phyloP scores from a whole-genome alignment of 305 asterid species.

The Plantago coronopus region DNA sequence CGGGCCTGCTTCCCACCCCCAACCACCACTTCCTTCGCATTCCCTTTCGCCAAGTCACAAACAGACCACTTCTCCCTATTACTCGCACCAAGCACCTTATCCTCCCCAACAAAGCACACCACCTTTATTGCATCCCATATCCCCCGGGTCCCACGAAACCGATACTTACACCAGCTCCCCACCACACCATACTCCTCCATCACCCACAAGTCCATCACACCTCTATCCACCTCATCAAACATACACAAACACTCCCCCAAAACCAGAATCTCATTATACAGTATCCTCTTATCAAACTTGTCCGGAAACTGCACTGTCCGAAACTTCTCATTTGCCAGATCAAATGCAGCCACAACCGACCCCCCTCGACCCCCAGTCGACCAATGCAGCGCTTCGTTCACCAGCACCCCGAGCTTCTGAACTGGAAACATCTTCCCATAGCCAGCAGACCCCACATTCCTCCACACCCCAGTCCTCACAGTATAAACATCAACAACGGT shows the following conservation, averaged over 20 bases:
- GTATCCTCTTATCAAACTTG: neutral
- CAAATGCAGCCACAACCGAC: neutral
- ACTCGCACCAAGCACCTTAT: neutral
- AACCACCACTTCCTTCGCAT: neutral
- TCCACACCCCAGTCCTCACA: neutral
- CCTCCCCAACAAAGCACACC: slow-evolving; percentile 3
- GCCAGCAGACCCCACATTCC: neutral
- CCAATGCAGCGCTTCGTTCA: slow-evolving; percentile 10
- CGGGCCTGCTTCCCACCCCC: neutral
- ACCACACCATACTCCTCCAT: slow-evolving; percentile 2
- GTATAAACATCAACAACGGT: neutral
- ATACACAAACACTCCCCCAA: slow-evolving; percentile 7
- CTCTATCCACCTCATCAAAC: neutral
- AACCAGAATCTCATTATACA: neutral
- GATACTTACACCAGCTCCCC: neutral
- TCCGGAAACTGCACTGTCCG: neutral
- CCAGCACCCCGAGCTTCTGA: neutral
- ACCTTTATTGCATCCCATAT: neutral
- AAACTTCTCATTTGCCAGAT: neutral
- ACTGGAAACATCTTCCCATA: neutral
- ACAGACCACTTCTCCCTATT: neutral
- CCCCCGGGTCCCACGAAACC: neutral
- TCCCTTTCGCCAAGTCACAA: neutral
- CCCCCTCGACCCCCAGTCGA: neutral
- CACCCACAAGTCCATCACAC: neutral